These are phyloP conservation scores for Trifolium pratense DNA, from an alignment of 306 rosid species.

Conservation along the genomic window DNA sequence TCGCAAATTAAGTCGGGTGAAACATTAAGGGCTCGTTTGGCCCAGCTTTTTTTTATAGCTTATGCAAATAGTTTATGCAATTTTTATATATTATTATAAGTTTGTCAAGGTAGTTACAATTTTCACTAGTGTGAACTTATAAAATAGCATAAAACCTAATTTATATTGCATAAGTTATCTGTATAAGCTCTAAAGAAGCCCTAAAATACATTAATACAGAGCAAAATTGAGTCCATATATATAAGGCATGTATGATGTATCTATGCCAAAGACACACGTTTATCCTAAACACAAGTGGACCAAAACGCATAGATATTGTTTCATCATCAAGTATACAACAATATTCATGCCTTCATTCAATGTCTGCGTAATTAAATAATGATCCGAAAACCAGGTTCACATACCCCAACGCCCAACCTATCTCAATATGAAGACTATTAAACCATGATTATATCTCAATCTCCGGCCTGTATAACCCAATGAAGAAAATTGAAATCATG, in stretches of 20 bases:
- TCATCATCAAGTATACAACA: background rate
- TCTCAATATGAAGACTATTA: no score
- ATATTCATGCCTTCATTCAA: background rate
- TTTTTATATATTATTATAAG: no score
- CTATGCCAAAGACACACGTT: background rate
- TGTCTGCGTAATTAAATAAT: conserved; percentile 18
- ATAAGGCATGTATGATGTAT: background rate
- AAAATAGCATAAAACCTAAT: no score
- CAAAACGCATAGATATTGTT: background rate
- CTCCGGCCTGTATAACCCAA: background rate
- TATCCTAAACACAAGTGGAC: background rate
- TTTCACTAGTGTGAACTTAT: no score
- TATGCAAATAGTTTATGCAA: no score
- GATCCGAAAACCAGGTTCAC: conserved; percentile 8
- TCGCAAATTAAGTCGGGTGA: no score
- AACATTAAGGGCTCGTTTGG: no score
- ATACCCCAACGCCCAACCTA: background rate
- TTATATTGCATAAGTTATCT: no score
- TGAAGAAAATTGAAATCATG: background rate
- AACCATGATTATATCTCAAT: background rate
- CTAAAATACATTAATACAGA: no score
- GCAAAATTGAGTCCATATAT: background rate
- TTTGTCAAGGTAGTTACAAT: no score
- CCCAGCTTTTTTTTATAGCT: no score
- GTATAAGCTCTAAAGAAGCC: no score